Evolutionary conservation across 1,284 basidiomycete genomes (phyloP).

Genomic region (Malassezia nana): DNA sequence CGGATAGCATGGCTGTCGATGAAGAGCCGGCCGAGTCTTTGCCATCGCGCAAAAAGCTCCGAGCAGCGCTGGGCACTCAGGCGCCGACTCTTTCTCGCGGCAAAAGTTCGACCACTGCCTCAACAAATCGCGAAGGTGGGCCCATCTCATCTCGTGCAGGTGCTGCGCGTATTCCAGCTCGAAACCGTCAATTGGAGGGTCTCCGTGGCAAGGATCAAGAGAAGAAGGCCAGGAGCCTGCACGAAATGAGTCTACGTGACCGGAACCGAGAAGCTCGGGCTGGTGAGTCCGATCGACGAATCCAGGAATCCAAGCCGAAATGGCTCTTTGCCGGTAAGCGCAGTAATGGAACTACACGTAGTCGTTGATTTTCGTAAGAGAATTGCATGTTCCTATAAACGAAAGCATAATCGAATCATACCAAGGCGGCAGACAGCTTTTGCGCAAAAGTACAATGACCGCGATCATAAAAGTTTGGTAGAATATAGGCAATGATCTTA

Average conservation of each 20-base stretch:
- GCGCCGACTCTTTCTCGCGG: slow-evolving; percentile 18
- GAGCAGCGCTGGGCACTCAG: slow-evolving; percentile 58
- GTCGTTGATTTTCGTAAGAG: slow-evolving; percentile 16
- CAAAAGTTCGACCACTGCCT: slow-evolving; percentile 24
- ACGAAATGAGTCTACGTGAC: slow-evolving; percentile 32
- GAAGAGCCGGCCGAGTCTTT: slow-evolving; percentile 18
- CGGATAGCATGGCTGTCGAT: slow-evolving; percentile 46
- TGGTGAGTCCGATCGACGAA: slow-evolving; percentile 41
- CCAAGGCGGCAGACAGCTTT: too few relatives aligned
- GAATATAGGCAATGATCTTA: too few relatives aligned
- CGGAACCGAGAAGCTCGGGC: slow-evolving; percentile 40
- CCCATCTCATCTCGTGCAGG: slow-evolving; percentile 36
- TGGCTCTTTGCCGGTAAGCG: slow-evolving; percentile 45
- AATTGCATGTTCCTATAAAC: background rate
- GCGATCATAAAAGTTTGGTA: too few relatives aligned
- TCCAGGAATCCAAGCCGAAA: slow-evolving; percentile 44
- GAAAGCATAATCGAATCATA: too few relatives aligned
- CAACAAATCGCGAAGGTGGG: slow-evolving; percentile 36
- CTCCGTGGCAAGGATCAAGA: slow-evolving; percentile 35
- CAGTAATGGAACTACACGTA: slow-evolving; percentile 41
- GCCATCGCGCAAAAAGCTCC: slow-evolving; percentile 24
- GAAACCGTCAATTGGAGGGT: slow-evolving; percentile 36
- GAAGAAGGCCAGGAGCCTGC: slow-evolving; percentile 36
- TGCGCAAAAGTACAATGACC: too few relatives aligned
- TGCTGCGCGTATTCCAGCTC: slow-evolving; percentile 36